Conservation (phyloP, 768 basidiomycete genomes). For the Leccinum sublutescens region DNA sequence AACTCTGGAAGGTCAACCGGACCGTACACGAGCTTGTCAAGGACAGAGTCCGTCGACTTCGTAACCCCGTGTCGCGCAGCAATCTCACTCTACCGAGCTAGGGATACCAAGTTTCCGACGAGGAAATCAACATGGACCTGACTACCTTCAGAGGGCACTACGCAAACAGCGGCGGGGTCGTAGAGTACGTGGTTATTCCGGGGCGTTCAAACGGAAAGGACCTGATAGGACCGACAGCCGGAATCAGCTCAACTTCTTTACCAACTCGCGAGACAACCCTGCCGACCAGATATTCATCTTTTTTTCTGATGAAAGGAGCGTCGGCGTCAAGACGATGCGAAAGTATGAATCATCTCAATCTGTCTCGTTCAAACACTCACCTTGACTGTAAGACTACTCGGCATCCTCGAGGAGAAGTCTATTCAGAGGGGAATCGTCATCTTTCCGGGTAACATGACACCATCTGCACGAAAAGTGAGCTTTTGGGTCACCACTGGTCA, state of each 20-base stretch:
- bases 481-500: background rate
- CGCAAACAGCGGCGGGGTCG: conserved; percentile 66
- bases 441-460: conserved; percentile 95
- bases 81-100: conserved; percentile 35
- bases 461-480: conserved; percentile 88
- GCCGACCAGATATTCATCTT: conserved; percentile 88
- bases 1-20: conserved; percentile 93
- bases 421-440: conserved; percentile 93
- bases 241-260: conserved; percentile 86
- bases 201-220: conserved; percentile 2
- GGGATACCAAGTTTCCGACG: conserved; percentile 93
- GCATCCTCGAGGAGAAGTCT: conserved; percentile 87
- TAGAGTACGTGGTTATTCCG: conserved; percentile 67
- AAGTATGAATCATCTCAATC: conserved; percentile 56
- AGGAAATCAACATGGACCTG: conserved; percentile 90
- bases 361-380: conserved; percentile 10
- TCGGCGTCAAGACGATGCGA: conserved; percentile 97
- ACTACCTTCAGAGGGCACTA: conserved; percentile 72
- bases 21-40: conserved; percentile 96
- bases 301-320: conserved; percentile 94
- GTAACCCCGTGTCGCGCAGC: conserved; percentile 4
- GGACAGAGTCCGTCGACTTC: conserved; percentile 67
- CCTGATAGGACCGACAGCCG: conserved; percentile 53
- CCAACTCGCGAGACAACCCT: conserved; percentile 63
- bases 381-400: conserved; percentile 61